A percentile compares a stretch with the other conserved stretches of the same genome.
Conservation (phyloP, 768 basidiomycete genomes). For the Pulveroboletus sp. region DNA sequence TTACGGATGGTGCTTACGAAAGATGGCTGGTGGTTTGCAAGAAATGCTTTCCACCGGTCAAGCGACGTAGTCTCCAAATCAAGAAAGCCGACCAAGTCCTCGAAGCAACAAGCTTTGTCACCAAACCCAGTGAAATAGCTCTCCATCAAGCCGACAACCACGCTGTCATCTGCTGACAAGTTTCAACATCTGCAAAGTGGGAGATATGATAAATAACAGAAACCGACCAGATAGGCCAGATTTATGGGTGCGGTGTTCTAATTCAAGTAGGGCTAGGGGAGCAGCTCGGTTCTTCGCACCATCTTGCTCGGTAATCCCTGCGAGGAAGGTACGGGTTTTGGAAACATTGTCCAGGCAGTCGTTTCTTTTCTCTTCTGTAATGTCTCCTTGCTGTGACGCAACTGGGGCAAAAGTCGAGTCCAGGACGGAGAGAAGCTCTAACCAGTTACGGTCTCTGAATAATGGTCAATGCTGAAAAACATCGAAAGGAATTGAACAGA, state of each 20-base stretch:
- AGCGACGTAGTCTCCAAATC: constrained; percentile 45
- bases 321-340: constrained; percentile 50
- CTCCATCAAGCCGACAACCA: constrained; percentile 49
- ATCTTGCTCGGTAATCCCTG: constrained; percentile 56
- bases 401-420: constrained; percentile 58
- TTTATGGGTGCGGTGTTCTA: constrained; percentile 56
- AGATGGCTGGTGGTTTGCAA: constrained; percentile 43
- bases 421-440: constrained; percentile 72
- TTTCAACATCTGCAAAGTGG: constrained; percentile 2
- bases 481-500: constrained; percentile 30
- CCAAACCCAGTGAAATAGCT: constrained; percentile 70
- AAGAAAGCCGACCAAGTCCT: constrained; percentile 74
- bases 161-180: constrained; percentile 39
- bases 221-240: constrained; percentile 44
- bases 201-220: not conserved
- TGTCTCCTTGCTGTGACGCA: constrained; percentile 21
- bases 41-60: constrained; percentile 49
- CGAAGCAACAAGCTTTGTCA: constrained; percentile 82
- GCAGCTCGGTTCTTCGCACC: constrained; percentile 72
- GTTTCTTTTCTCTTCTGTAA: constrained; percentile 35
- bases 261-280: constrained; percentile 68
- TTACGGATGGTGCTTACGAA: constrained; percentile 40
- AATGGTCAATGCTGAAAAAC: constrained; percentile 18
- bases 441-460: constrained; percentile 79
- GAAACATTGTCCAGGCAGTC: constrained; percentile 38